phyloP scores from a whole-genome alignment of 148 eudicot genomes.

The Vaccinium vitisidaea region DNA sequence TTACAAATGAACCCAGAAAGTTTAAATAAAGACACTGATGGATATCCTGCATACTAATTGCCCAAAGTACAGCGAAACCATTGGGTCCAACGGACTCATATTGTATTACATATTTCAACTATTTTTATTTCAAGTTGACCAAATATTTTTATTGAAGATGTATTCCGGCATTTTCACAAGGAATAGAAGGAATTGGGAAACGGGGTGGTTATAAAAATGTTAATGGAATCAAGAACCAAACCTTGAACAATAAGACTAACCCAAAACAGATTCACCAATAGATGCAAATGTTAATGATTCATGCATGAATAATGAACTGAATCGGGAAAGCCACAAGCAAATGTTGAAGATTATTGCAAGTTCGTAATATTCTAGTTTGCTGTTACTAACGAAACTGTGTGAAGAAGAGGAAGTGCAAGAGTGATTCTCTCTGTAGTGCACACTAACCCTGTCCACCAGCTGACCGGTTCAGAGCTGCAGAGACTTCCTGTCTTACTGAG shows the following conservation, averaged over 20 bases:
- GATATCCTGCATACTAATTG: neutral
- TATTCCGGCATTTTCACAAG: neutral
- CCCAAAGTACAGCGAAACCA: neutral
- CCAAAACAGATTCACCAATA: neutral
- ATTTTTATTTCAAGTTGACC: too few species aligned
- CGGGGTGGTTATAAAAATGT: neutral
- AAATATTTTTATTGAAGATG: neutral
- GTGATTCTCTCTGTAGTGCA: neutral
- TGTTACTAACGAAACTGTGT: neutral
- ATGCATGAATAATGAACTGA: neutral
- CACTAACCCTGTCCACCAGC: conserved; percentile 58
- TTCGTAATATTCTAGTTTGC: neutral
- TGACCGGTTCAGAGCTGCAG: conserved; percentile 91
- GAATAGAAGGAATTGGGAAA: neutral
- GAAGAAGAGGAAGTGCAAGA: neutral
- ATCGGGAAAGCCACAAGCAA: neutral
- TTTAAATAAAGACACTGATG: neutral
- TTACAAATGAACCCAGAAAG: neutral
- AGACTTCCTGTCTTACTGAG: conserved; percentile 94
- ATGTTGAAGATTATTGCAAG: neutral
- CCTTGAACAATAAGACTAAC: neutral
- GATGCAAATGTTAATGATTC: neutral
- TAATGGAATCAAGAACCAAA: neutral
- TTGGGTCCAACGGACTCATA: neutral
- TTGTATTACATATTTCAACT: too few species aligned